Conservation (phyloP, 495 filamentous ascomycete genomes). For the Aspergillus funiculosus region DNA sequence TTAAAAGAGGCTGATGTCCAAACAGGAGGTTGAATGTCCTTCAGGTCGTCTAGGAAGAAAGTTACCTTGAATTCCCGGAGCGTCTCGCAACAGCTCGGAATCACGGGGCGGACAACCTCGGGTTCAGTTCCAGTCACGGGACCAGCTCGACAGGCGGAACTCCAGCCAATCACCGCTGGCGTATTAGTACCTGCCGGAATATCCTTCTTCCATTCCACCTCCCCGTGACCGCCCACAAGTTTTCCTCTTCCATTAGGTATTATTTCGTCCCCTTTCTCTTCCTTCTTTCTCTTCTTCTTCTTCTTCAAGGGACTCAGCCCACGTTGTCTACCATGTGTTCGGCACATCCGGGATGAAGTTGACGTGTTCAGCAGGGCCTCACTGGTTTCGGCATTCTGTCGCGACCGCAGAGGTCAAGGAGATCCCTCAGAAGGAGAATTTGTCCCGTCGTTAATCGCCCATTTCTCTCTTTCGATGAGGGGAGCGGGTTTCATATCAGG, state of each 20-base stretch:
- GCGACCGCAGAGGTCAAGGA: constrained; percentile 34
- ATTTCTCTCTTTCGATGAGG: constrained; percentile 45
- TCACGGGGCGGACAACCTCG: constrained; percentile 45
- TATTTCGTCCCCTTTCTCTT: constrained; percentile 2
- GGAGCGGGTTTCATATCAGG: constrained; percentile 51
- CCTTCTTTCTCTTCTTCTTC: constrained; percentile 22
- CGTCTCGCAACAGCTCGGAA: constrained; percentile 26
- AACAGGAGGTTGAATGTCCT: constrained; percentile 12
- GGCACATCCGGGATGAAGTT: constrained; percentile 38
- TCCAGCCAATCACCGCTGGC: constrained; percentile 32
- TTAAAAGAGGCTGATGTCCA: constrained; percentile 10
- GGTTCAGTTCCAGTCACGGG: constrained; percentile 35
- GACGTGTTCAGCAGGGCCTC: constrained; percentile 37
- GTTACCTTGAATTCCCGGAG: constrained; percentile 23
- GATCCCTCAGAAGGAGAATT: constrained; percentile 41
- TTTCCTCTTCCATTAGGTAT: constrained; percentile 14
- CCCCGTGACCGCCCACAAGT: constrained; percentile 11
- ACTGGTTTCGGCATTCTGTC: constrained; percentile 49
- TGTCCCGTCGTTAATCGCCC: constrained; percentile 56
- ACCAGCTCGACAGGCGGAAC: constrained; percentile 6
- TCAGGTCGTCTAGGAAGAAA: constrained; percentile 23
- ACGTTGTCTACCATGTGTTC: constrained; percentile 33
- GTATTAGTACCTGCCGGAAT: constrained; percentile 38
- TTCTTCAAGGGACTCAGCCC: constrained; percentile 43
- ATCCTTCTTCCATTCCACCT: constrained; percentile 33